Evolutionary conservation across 805 yeast genomes (phyloP).

Genomic region (Candida tallmaniae): DNA sequence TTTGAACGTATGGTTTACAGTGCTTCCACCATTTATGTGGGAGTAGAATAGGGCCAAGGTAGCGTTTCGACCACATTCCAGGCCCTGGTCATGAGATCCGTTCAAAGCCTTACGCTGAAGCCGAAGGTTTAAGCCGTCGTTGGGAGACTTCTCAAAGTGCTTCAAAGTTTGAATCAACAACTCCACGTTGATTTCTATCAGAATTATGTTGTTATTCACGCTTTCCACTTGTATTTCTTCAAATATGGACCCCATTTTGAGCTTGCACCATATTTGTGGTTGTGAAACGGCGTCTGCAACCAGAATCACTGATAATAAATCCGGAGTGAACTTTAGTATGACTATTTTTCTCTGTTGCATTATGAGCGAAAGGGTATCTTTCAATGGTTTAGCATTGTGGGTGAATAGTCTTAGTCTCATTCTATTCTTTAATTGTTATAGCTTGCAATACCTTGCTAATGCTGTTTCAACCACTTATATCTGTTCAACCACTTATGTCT

Average conservation of each 20-base stretch:
- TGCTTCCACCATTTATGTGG: conserved; percentile 37
- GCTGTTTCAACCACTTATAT: too few relatives aligned
- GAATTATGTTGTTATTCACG: conserved; percentile 48
- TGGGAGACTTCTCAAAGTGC: conserved; percentile 51
- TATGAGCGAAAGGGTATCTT: conserved; percentile 7
- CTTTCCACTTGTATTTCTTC: conserved; percentile 49
- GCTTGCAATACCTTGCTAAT: too few relatives aligned
- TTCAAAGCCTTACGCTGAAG: conserved; percentile 41
- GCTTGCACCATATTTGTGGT: conserved; percentile 67
- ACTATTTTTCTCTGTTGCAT: conserved; percentile 23
- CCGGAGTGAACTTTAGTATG: conserved; percentile 51
- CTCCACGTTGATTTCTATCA: conserved; percentile 60
- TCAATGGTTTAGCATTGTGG: conserved; percentile 4
- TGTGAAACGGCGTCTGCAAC: conserved; percentile 42
- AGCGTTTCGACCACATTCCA: conserved; percentile 39
- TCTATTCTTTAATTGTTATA: too few relatives aligned
- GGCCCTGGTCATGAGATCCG: conserved; percentile 15
- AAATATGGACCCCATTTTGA: conserved; percentile 43
- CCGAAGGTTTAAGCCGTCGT: conserved; percentile 47
- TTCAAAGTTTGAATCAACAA: conserved; percentile 53
- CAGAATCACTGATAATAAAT: conserved; percentile 47
- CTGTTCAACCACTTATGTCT: too few relatives aligned
- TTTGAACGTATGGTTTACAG: conserved; percentile 60
- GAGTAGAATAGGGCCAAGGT: conserved; percentile 53
- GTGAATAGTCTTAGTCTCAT: conserved; percentile 12